Conservation (phyloP, 1,284 basidiomycete species). For the Apiotrichum sp. region DNA sequence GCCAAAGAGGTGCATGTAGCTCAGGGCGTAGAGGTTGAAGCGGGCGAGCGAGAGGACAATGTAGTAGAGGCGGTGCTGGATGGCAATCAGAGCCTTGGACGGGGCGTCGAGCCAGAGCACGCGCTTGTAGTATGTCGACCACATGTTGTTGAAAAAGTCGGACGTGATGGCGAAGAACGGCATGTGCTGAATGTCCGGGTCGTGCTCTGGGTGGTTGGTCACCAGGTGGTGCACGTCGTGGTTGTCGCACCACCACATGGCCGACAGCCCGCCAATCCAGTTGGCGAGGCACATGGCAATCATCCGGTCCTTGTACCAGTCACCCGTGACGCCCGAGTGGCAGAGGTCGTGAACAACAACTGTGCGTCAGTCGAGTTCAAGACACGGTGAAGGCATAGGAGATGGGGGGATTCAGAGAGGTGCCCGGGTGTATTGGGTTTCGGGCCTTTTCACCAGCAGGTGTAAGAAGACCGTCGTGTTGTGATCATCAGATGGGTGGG, state of each 20-base stretch:
- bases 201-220: constrained; percentile 96
- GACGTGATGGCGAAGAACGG: constrained; percentile 95
- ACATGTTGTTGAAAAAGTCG: constrained; percentile 74
- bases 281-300: constrained; percentile 66
- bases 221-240: constrained; percentile 98
- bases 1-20: constrained; percentile 66
- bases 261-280: constrained; percentile 84
- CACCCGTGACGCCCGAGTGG: constrained; percentile 85
- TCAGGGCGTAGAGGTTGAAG: constrained; percentile 90
- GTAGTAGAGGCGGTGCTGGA: constrained; percentile 94
- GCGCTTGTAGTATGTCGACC: constrained; percentile 93
- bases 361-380: too few relatives aligned
- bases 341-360: constrained; percentile 62
- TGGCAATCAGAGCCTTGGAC: constrained; percentile 60
- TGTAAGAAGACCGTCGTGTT: constrained; percentile 62
- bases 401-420: too few relatives aligned
- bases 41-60: constrained; percentile 83
- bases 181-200: constrained; percentile 78
- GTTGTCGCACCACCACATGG: constrained; percentile 98
- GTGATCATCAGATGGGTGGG: background rate
- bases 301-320: constrained; percentile 74
- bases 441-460: too few relatives aligned
- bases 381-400: too few relatives aligned
- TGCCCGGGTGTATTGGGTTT: too few relatives aligned
- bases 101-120: constrained; percentile 72